Evolutionary conservation across 768 basidiomycete genomes (phyloP), one percentile per base, ranked within the genome.

Genomic region (Collybia mongolica): DNA sequence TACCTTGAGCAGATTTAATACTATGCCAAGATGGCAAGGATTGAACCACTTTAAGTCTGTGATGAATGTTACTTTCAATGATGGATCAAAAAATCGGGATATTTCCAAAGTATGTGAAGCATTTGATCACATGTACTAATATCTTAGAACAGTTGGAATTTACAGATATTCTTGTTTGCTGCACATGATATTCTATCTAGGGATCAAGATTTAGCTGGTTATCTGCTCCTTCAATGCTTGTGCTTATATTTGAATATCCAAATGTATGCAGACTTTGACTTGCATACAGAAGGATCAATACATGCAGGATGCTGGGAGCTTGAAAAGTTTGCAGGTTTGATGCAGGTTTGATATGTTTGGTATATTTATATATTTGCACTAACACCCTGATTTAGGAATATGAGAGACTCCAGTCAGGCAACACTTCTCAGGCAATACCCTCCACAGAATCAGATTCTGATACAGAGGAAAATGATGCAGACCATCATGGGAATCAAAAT

Each of bases 31-130:
- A 6, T 72, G 70, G 70, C 15, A 52, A 9, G 48, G 51, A 2
- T 44, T 72, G 3, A 58, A 62, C 24, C 66, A 66, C 23, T 70
- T 72, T 44, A 19, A 55, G 3, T 28, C 42, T 2, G 36, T 59
- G 0, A 50, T 61, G 2, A 43, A 53, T n/a, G 39, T 63, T 2
- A 24, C 55, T 0, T 72, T 68, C 48, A 54, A 48, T 1, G 62
- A 72, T 54, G 65, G 63, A 2, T 58, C 48, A n/a, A 70, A 69
- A 39, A 51, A 58, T 42, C 41, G 54, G 20, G 65, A 69, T 49
- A 57, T 71, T 5, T 45, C 60, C 6, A 69, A 65, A 48, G 67
- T 71, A 49, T 39, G 36, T 32, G 17, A 38, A 18, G 26, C 24
- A 19, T 42, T 23, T n/a, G n/a, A 18, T 39, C 17, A 22, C 19